phyloP scores from a whole-genome alignment of 371 early-diverging fungal genomes.

The Mucor piriformis region DNA sequence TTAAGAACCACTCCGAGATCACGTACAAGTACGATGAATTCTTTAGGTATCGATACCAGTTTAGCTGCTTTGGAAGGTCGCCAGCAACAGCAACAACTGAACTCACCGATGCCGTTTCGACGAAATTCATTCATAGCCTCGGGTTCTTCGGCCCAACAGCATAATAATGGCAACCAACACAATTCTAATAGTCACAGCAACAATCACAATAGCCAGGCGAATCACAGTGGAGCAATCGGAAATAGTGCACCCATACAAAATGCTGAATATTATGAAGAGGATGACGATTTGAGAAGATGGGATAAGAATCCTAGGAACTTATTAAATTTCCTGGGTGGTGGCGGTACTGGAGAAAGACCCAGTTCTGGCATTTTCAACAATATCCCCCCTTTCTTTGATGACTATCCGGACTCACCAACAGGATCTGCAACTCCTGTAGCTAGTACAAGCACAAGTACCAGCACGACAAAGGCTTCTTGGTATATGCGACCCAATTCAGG shows the following conservation, averaged over 20 bases:
- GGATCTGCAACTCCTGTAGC: background rate
- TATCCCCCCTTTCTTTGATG: conserved; percentile 18
- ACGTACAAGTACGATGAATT: conserved; percentile 59
- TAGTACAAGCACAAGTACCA: conserved; percentile 8
- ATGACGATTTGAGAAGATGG: conserved; percentile 49
- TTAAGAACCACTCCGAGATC: conserved; percentile 51
- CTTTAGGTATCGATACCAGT: conserved; percentile 32
- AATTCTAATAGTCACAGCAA: background rate
- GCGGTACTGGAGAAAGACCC: conserved; percentile 20
- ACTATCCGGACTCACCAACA: conserved; percentile 15
- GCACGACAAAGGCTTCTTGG: conserved; percentile 16
- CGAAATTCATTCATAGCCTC: conserved; percentile 32
- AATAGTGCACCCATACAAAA: background rate
- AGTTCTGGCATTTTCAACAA: conserved; percentile 26
- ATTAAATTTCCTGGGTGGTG: conserved; percentile 43
- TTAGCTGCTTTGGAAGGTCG: conserved; percentile 26
- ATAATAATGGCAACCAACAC: background rate
- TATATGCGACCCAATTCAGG: conserved; percentile 9
- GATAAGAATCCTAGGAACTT: conserved; percentile 41
- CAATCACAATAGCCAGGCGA: background rate
- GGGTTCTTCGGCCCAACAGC: background rate
- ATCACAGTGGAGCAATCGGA: background rate
- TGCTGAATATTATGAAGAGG: conserved; percentile 59
- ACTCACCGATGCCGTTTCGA: conserved; percentile 47
- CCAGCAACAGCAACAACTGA: conserved; percentile 13